Base-by-base conservation (phyloP, 768 basidiomycete species). In the Cyclocybe cylindracea region DNA sequence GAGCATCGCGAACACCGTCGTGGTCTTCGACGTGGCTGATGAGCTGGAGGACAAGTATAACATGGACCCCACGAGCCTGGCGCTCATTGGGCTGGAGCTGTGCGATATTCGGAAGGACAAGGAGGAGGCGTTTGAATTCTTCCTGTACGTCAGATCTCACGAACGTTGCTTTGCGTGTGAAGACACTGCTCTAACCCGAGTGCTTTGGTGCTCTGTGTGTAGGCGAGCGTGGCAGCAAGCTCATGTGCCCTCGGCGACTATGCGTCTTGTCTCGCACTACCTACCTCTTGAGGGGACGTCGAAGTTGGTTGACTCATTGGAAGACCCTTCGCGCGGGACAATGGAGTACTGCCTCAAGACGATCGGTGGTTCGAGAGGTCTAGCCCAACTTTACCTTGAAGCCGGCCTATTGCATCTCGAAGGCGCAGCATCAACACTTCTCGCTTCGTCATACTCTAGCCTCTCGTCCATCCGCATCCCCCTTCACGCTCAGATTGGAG, bases 161-260 rank as follows among this genome's bases (percentile, higher is more conserved):
- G 39, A 29, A 37, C 24, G 13, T 18, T 14, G 24, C 24, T 24
- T 24, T 24, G 24, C 2, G 24, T 24, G 24, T 24, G 24, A 24
- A 24, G 24, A 24, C 24, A 3, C 24, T 24, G 24, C 24, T 24
- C 24, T 24, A 24, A 24, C 24, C 36, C 29, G 4, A 24, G 13
- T 34, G 10, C 37, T 49, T 39, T 54, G 33, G 51, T 41, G 32
- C 42, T 19, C 35, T 10, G 41, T 38, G 41, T 38, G 24, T 59
- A 92, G 90, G 56, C 89, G 89, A 44, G 88, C 89, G 33, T 92
- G 90, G 90, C 85, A 85, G 46, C 87, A 87, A 65, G 82, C 85
- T 2, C 87, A 83, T 64, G 72, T 85, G 5, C 87, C 89, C 5
- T 83, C 87, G 7, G 83, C 90, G 0, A 87, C 87, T 3, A 87